These are phyloP conservation scores for Skeletonema tropicum DNA, from an alignment of 108 stramenopile genomes.

Conservation along the genomic window DNA sequence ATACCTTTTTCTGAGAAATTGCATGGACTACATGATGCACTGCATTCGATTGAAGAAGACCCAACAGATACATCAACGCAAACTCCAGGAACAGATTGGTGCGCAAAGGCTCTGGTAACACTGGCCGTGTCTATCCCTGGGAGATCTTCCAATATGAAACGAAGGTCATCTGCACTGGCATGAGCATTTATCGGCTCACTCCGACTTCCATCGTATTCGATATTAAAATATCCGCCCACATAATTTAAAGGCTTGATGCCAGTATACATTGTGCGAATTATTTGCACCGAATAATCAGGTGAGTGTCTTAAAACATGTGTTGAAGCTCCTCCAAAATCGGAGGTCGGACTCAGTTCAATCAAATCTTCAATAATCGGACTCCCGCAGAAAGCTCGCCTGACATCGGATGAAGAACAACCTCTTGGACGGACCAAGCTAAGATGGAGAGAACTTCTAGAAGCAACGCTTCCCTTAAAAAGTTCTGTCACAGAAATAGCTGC, in stretches of 20 bases:
- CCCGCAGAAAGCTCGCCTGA: slow-evolving; percentile 59
- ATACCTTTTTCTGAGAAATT: slow-evolving; percentile 55
- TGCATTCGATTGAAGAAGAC: slow-evolving; percentile 44
- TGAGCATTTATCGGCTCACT: slow-evolving; percentile 57
- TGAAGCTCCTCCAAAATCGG: slow-evolving; percentile 25
- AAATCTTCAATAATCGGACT: slow-evolving; percentile 33
- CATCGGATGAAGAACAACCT: slow-evolving; percentile 60
- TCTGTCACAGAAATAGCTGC: slow-evolving; percentile 53
- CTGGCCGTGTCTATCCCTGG: slow-evolving; percentile 62
- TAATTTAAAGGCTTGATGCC: slow-evolving; percentile 8
- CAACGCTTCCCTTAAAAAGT: slow-evolving; percentile 60
- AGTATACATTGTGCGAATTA: slow-evolving; percentile 35
- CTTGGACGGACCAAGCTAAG: slow-evolving; percentile 62
- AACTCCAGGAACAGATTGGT: slow-evolving; percentile 22
- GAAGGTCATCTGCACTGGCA: slow-evolving; percentile 63
- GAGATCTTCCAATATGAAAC: slow-evolving; percentile 58
- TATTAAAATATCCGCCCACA: slow-evolving; percentile 62
- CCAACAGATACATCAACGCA: slow-evolving; percentile 51
- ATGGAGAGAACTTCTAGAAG: slow-evolving; percentile 46
- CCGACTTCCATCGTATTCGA: slow-evolving; percentile 59
- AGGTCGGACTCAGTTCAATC: slow-evolving; percentile 34
- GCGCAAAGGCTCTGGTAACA: slow-evolving; percentile 46
- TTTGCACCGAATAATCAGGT: slow-evolving; percentile 51
- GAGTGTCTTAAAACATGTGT: slow-evolving; percentile 12
- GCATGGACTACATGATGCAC: slow-evolving; percentile 48